phyloP scores from a whole-genome alignment of 306 rosid genomes.

The Hippophae rhamnoides region DNA sequence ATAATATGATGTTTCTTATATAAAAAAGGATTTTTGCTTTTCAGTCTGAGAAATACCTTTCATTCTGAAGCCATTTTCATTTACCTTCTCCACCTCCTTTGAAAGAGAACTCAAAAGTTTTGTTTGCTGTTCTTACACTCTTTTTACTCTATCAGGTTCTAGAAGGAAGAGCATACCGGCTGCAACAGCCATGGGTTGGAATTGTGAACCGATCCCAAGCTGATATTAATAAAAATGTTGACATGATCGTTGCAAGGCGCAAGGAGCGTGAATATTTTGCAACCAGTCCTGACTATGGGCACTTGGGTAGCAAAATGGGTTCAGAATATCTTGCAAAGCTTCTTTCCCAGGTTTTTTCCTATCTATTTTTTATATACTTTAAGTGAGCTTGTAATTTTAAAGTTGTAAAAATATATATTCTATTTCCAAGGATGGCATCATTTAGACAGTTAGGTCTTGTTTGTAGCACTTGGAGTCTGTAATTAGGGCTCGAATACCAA shows the following conservation, averaged over 20 bases:
- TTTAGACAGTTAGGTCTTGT: conserved; percentile 25
- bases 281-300: conserved; percentile 93
- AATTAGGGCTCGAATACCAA: conserved; percentile 72
- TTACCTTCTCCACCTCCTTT: too few relatives aligned
- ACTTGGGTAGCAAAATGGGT: conserved; percentile 80
- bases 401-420: background rate
- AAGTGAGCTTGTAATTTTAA: background rate
- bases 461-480: conserved; percentile 75
- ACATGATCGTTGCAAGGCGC: conserved; percentile 80
- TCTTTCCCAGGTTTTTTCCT: conserved; percentile 64
- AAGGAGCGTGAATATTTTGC: conserved; percentile 88
- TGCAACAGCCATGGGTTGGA: conserved; percentile 97
- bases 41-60: too few relatives aligned
- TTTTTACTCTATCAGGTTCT: conserved; percentile 45
- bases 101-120: too few relatives aligned
- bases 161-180: conserved; percentile 89
- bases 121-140: background rate
- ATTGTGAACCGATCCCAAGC: conserved; percentile 95
- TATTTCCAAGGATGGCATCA: background rate
- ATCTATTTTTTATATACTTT: background rate
- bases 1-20: too few relatives aligned
- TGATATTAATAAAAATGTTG: conserved; percentile 85
- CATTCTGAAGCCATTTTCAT: too few relatives aligned
- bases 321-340: conserved; percentile 96
- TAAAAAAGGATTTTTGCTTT: too few relatives aligned